Base-by-base conservation (phyloP, 352 stramenopile genomes). In the Pseudoperonospora humuli region DNA sequence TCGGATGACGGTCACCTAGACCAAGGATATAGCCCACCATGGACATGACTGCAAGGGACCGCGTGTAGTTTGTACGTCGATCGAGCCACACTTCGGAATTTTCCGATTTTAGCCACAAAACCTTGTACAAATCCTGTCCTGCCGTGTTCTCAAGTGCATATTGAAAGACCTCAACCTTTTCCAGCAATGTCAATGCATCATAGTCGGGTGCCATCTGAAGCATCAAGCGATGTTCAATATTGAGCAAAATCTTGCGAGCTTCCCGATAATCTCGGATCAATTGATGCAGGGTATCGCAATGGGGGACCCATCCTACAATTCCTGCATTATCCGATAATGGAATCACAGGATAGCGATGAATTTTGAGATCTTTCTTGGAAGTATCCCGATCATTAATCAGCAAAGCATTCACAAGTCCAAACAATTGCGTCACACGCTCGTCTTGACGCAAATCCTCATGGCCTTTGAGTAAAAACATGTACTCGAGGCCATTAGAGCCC, bases 381-480 rank as follows among this genome's bases (percentile, higher is more conserved):
- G 96, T 98, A 28, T 88, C 80, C 13, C 90, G 64, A 49, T 99
- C 96, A 55, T 97, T 96, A 42, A 96, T 94, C 26, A 99, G 60
- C 39, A 99, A 72, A 10, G 93, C 95, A 71, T 99, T 99, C 32
- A 99, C 95, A n/a, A 99, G 77, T 3, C 96, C 96, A 67, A 99
- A 99, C 0, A 99, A 66, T 64, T 99, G 97, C 80, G 98, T 99
- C 27, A 99, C 96, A 17, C 96, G 79, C 66, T 99, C 97, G 59
- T 99, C 97, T 69, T 99, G 96, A 14, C 96, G 71, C 36, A 99
- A 63, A 76, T 99, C 97, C 67, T 99, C 97, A 59, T 99, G 94
- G 11, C 96, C 97, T 69, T 99, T 99, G 1, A 99, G 77, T 35
- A 99, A 67, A 56, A 99, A 99, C 49, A 97, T 87, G 78, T 99